Conservation (phyloP, 371 early-diverging fungal genomes). For the Umbelopsis sp. region DNA sequence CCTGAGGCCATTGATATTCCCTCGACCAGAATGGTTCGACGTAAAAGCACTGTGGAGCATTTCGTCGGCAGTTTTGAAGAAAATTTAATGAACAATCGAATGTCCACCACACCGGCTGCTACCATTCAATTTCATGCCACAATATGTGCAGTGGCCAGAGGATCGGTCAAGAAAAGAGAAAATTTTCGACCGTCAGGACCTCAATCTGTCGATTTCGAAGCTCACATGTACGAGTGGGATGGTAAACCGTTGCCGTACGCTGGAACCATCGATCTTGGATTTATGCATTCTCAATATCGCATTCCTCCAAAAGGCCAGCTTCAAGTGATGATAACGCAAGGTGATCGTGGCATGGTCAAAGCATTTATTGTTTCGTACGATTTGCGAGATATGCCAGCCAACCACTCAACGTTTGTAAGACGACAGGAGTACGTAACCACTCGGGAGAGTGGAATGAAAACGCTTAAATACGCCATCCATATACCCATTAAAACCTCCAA, state of each 20-base stretch:
- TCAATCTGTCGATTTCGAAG: slow-evolving; percentile 64
- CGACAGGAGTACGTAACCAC: slow-evolving; percentile 65
- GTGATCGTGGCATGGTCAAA: slow-evolving; percentile 77
- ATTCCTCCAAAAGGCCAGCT: slow-evolving; percentile 81
- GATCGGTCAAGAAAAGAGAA: slow-evolving; percentile 51
- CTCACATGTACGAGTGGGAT: slow-evolving; percentile 70
- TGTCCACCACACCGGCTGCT: slow-evolving; percentile 79
- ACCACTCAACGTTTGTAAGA: slow-evolving; percentile 78
- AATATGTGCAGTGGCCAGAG: slow-evolving; percentile 70
- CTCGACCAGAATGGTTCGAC: not conserved
- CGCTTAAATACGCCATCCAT: slow-evolving; percentile 78
- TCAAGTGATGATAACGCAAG: slow-evolving; percentile 84
- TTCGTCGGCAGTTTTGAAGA: slow-evolving; percentile 85
- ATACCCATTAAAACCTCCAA: slow-evolving; percentile 68
- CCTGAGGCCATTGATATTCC: not conserved
- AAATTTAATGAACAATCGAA: slow-evolving; percentile 77
- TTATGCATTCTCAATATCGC: slow-evolving; percentile 64
- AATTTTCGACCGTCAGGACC: slow-evolving; percentile 27
- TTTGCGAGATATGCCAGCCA: slow-evolving; percentile 75
- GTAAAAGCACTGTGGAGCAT: not conserved
- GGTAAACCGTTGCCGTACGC: slow-evolving; percentile 25
- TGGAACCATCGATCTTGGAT: slow-evolving; percentile 35
- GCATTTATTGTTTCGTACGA: slow-evolving; percentile 84
- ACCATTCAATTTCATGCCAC: slow-evolving; percentile 78
- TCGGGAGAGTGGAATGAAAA: slow-evolving; percentile 4